Evolutionary conservation across 163 green algal species (phyloP), one percentile per base, ranked within the genome.

Genomic region (Chlorella variabilis): DNA sequence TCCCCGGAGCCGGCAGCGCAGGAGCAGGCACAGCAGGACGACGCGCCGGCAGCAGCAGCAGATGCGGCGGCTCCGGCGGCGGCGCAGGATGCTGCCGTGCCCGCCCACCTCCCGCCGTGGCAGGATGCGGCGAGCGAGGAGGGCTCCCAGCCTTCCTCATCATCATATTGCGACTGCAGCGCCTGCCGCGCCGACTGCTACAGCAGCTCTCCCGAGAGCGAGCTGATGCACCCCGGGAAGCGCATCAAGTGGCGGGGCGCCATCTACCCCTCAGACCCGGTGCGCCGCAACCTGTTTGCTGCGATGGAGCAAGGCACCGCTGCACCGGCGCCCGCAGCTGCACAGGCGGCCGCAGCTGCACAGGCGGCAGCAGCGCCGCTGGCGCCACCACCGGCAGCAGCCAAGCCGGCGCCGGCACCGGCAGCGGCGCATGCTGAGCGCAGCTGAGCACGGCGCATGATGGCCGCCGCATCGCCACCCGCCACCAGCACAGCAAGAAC

Each of bases 191-290:
- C 18, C 23, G 59, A 27, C 59, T 36, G 29, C 27, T 67, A 38
- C 59, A 38, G 6, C 27, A 67, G 59, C 59, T 67, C 59, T 20
- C 59, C 59, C 3, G 59, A 67, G 5, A 67, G 59, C 59, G 8
- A 67, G 59, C 59, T 67, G 59, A 27, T 67, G 59, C 59, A 67
- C 20, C 71, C 71, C 7, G 71, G 71, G 3, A 78, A 78, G 56
- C 71, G 71, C 56, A 78, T 78, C 33, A 51, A 56, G 56, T 78
- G 71, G 71, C 29, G 71, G 38, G 39, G 33, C 31, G 71, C 71
- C 33, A 78, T 78, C 38, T 6, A 31, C 34, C 8, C 41, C 20
- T 29, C 33, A 6, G 71, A 78, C 56, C 41, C 45, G 5, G 56
- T 78, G 33, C 31, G 71, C 20, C 31, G 45, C 18, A 48, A 66